Base-by-base conservation (phyloP, 2,329 filamentous ascomycete species). In the Clarireedia sp. region DNA sequence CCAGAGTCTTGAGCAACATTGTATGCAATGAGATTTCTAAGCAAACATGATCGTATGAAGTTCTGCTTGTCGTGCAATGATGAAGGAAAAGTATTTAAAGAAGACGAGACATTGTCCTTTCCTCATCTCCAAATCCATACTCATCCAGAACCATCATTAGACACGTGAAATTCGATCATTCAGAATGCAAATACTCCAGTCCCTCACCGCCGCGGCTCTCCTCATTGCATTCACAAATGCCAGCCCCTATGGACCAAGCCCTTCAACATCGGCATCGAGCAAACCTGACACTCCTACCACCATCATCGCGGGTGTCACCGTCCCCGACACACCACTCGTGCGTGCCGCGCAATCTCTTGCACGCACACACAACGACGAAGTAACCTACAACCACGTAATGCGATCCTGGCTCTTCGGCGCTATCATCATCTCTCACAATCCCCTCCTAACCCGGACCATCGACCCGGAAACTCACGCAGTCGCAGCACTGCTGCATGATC, bases 391-490 rank as follows among this genome's bases (percentile, higher is more conserved):
- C 59, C 73, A 75, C 57, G 54, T 69, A 51, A 64, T 69, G 59
- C 70, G 72, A 8, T 69, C 68, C 10, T 68, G 68, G 60, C 67
- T 73, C 26, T 64, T 70, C 43, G 71, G 71, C 5, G 61, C 67
- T 51, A 62, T 69, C 49, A 71, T 73, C 40, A 43, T 43, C 23
- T 26, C 21, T 17, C n/a, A 51, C 29, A 41, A 24, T 9, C 33
- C 36, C 33, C 16, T 21, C 19, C 14, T 41, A 5, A 10, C 33
- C 3, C 47, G 8, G 3, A 26, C 36, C 17, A 41, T 52, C 3
- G 72, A 75, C 55, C 57, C 59, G 3, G 72, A 74, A 59, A 68
- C 69, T n/a, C 69, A 74, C 49, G 71, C 69, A 16, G 59, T 76
- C 2, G 68, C 68, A 0, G 64, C 69, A 2, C 63, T 75, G 8